These are phyloP conservation scores for Pichia sporocuriosa DNA, from an alignment of 805 yeast genomes.

Conservation along the genomic window DNA sequence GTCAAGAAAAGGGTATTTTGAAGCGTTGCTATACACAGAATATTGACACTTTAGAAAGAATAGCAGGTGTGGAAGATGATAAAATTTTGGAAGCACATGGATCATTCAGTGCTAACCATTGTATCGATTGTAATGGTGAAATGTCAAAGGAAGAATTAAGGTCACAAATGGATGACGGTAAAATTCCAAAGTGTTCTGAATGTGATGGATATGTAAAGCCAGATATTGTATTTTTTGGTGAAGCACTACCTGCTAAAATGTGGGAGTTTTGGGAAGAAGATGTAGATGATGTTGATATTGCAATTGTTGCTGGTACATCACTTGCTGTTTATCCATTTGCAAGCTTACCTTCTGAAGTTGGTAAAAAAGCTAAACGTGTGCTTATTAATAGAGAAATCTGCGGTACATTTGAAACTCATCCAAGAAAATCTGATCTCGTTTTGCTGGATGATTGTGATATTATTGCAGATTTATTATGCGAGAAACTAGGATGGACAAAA, in stretches of 20 bases:
- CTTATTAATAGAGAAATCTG: slow-evolving; percentile 71
- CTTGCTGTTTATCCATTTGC: slow-evolving; percentile 90
- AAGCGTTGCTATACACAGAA: slow-evolving; percentile 84
- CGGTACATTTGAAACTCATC: slow-evolving; percentile 55
- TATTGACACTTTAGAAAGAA: slow-evolving; percentile 83
- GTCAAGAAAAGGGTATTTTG: slow-evolving; percentile 57
- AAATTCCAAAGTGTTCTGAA: slow-evolving; percentile 47
- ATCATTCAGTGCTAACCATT: slow-evolving; percentile 77
- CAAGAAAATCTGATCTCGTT: slow-evolving; percentile 56
- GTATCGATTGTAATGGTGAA: slow-evolving; percentile 63
- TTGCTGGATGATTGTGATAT: slow-evolving; percentile 59
- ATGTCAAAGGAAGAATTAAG: slow-evolving; percentile 45
- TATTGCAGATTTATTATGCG: slow-evolving; percentile 49
- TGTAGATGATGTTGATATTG: slow-evolving; percentile 49
- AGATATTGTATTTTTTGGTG: slow-evolving; percentile 93
- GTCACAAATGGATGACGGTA: slow-evolving; percentile 26
- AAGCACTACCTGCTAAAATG: slow-evolving; percentile 64
- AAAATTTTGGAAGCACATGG: slow-evolving; percentile 90
- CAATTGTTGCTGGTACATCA: slow-evolving; percentile 89
- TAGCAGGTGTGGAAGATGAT: slow-evolving; percentile 66
- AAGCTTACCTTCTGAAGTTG: slow-evolving; percentile 62
- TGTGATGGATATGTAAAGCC: slow-evolving; percentile 86
- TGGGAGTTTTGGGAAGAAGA: slow-evolving; percentile 63
- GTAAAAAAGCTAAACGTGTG: slow-evolving; percentile 43
- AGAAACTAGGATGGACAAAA: slow-evolving; percentile 56